Evolutionary conservation across 306 rosid species (phyloP), one percentile per base, ranked within the genome.

Genomic region (Arachis stenosperma): DNA sequence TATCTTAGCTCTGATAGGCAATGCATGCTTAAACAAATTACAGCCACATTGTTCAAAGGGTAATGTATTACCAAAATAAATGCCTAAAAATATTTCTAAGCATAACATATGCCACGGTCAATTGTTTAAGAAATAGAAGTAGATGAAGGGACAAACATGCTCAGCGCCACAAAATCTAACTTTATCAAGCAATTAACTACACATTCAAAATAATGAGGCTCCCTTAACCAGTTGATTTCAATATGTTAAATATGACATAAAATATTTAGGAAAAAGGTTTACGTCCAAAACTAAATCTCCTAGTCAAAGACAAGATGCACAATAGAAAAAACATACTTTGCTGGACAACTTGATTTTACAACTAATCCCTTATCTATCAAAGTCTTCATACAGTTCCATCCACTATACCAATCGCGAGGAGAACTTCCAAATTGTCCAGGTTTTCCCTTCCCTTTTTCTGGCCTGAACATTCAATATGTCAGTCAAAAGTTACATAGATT

Each of bases 321-420:
- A 47, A 64, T 17, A 40, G 42, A 69, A 70, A 63, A 63, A 43
- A 12, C 90, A 75, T 94, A 91, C 97, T 91, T 94, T 61, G 97
- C 96, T 8, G 97, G 98, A 79, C 92, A 84, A 76, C 88, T 91
- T 60, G 98, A 94, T 80, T 89, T 91, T 60, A 85, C 90, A 80
- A 83, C 95, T 52, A 94, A 85, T 79, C 97, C 92, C 81, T 87
- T 91, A 44, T 81, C 61, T 78, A 91, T 69, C 81, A 94, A 84
- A 50, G 92, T 85, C 88, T 86, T 91, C 97, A 94, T 91, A 80
- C 90, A 88, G 77, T 37, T 82, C 98, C 97, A 94, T 77, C 97
- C 98, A 84, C 90, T 88, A 83, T 94, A 94, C 96, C 96, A 91
- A 46, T 91, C 96, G 78, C 71, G 83, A 10, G 89, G 57, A 74